Conservation (phyloP, 768 basidiomycete genomes). For the Phaeotremella fagi region DNA sequence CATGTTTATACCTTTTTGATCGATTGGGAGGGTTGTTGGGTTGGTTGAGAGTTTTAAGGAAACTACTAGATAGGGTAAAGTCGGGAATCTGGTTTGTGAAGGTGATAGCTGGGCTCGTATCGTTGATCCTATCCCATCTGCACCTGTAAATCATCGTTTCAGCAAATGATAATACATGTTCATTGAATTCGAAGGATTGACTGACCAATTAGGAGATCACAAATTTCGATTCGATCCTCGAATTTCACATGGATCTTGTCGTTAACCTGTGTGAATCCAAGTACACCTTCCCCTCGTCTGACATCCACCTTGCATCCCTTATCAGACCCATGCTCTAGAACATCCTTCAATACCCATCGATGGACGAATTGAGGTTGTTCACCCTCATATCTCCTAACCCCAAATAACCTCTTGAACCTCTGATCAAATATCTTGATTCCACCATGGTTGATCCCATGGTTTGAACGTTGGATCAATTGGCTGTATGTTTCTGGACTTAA, state of each 20-base stretch:
- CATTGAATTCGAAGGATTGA: no score
- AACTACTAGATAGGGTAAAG: conserved; percentile 11
- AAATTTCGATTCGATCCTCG: no score
- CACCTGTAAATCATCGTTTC: conserved; percentile 4
- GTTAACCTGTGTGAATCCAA: no score
- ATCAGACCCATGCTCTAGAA: conserved; percentile 3
- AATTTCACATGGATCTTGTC: no score
- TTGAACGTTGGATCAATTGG: neutral
- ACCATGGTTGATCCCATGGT: conserved; percentile 11
- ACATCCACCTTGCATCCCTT: no score
- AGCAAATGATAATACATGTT: no score
- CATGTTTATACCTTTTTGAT: conserved; percentile 8
- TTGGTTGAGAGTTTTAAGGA: conserved; percentile 13
- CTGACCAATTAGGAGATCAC: no score
- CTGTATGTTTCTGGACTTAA: neutral
- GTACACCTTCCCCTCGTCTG: no score
- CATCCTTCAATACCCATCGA: conserved; percentile 10
- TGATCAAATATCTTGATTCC: conserved; percentile 11
- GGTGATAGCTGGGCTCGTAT: conserved; percentile 12
- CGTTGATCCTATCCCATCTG: conserved; percentile 17
- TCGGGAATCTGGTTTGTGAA: neutral
- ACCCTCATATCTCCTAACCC: conserved; percentile 1
- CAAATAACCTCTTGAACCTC: neutral
- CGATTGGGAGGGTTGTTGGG: neutral
- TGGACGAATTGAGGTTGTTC: conserved; percentile 9